Percentiles rank a stretch among this genome's conserved stretches.
These are phyloP conservation scores for Beauveria caledonica DNA, from an alignment of 2,329 filamentous ascomycete genomes.

Conservation along the genomic window DNA sequence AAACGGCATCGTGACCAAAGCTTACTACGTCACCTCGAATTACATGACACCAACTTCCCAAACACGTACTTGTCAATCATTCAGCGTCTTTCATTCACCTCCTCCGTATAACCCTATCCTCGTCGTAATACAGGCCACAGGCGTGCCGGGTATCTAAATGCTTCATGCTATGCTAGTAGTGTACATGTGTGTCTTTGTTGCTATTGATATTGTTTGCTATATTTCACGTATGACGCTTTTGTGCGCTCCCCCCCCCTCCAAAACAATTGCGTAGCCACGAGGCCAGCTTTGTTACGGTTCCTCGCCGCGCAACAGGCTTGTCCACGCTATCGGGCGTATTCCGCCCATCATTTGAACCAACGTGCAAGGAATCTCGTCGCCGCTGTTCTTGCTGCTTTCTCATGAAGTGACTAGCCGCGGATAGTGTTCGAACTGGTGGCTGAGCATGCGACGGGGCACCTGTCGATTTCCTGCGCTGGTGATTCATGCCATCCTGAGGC, in stretches of 20 bases:
- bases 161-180: conserved; percentile 7
- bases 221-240: background rate
- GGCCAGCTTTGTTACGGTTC: conserved; percentile 8
- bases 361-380: background rate
- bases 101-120: background rate
- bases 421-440: conserved; percentile 17
- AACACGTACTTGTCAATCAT: background rate
- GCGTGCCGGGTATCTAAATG: conserved; percentile 9
- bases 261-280: conserved; percentile 14
- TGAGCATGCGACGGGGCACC: background rate
- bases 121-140: background rate
- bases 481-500: background rate
- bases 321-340: conserved; percentile 7
- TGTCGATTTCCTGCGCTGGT: conserved; percentile 2
- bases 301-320: background rate
- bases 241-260: background rate
- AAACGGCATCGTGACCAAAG: no score
- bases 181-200: background rate
- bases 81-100: background rate
- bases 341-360: background rate
- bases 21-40: no score
- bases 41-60: no score
- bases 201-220: background rate
- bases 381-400: conserved; percentile 15
- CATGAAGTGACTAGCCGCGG: conserved; percentile 21